Conservation (phyloP, 2,329 filamentous ascomycete genomes). For the Teratosphaeriaceae sp. region DNA sequence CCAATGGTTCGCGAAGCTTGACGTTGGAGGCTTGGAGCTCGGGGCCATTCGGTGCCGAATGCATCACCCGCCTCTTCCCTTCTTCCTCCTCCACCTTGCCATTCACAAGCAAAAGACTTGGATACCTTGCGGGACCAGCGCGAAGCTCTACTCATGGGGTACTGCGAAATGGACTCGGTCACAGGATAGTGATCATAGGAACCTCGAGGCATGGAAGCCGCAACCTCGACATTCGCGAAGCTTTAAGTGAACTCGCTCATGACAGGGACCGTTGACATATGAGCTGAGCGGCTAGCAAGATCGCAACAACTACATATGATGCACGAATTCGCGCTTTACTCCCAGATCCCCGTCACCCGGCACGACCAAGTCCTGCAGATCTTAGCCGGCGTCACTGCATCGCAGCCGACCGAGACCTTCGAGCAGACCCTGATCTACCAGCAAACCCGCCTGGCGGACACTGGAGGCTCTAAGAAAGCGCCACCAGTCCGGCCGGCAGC, state of each 20-base stretch:
- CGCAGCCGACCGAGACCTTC: conserved; percentile 50
- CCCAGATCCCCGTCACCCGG: conserved; percentile 49
- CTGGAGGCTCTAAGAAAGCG: conserved; percentile 12
- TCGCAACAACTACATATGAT: conserved; percentile 31
- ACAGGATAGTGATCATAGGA: no score
- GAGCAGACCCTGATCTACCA: conserved; percentile 55
- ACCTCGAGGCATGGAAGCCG: no score
- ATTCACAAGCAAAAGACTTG: no score
- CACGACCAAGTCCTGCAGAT: conserved; percentile 57
- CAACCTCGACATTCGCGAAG: no score
- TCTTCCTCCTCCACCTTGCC: no score
- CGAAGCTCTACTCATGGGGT: no score
- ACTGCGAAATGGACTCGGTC: no score
- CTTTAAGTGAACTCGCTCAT: neutral
- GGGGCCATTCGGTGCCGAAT: neutral
- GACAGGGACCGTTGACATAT: neutral
- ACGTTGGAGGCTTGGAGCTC: neutral
- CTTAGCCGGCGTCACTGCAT: conserved; percentile 54
- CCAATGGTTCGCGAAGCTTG: no score
- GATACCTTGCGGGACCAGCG: no score
- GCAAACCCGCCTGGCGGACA: conserved; percentile 28
- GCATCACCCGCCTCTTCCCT: no score
- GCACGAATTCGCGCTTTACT: conserved; percentile 58
- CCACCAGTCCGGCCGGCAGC: conserved; percentile 7
- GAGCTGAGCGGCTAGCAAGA: neutral